Percentiles rank a stretch among this genome's conserved stretches.
Conservation (phyloP, 1,139 yeast genomes). For the Yamadazyma taylorii region DNA sequence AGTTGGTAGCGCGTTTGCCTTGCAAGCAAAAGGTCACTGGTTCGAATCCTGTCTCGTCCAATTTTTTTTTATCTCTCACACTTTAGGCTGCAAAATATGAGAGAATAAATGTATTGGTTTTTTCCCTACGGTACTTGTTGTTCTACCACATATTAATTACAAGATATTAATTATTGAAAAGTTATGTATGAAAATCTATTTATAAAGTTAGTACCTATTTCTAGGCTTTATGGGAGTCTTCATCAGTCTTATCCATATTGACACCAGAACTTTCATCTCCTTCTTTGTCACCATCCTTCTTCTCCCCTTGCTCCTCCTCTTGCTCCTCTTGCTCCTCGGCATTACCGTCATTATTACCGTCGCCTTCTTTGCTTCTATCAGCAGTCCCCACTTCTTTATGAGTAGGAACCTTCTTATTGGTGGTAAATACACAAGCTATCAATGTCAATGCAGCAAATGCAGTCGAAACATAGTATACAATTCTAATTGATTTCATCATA, state of each 20-base stretch:
- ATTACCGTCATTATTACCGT: neutral
- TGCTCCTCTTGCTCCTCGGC: no score
- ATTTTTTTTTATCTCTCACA: constrained; percentile 3
- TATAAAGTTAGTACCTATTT: no score
- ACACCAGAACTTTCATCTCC: no score
- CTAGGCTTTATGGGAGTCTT: no score
- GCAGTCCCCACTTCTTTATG: constrained; percentile 9
- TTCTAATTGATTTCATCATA: constrained; percentile 30
- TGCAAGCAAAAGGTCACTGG: constrained; percentile 60
- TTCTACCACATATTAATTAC: no score
- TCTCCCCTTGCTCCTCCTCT: no score
- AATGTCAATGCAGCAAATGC: constrained; percentile 27
- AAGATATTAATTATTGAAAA: no score
- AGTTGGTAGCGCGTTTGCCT: constrained; percentile 73
- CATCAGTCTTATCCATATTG: no score
- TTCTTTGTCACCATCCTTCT: no score
- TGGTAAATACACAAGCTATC: constrained; percentile 23
- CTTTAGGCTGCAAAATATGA: neutral
- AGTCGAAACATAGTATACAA: constrained; percentile 33
- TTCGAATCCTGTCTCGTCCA: constrained; percentile 14
- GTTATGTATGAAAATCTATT: no score
- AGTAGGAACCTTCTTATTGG: constrained; percentile 32
- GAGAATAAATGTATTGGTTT: no score
- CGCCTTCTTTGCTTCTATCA: neutral
- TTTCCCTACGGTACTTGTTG: no score